A percentile compares a stretch with the other conserved stretches of the same genome.
phyloP scores from a whole-genome alignment of 2,329 filamentous ascomycete species.

The Sphaerulina vaccinii region DNA sequence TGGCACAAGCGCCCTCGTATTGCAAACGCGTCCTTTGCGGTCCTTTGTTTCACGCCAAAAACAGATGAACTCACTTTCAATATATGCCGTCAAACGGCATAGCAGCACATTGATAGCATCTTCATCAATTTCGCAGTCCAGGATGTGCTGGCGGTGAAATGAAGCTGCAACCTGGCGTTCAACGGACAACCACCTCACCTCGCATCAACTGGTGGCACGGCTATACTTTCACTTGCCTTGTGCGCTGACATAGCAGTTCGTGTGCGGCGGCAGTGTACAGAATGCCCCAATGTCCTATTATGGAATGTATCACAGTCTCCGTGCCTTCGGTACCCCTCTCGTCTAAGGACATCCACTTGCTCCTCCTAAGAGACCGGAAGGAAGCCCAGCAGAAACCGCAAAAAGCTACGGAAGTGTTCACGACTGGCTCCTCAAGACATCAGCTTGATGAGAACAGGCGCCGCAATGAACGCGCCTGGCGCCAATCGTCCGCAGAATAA shows the following conservation, averaged over 20 bases:
- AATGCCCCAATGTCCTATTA: not conserved
- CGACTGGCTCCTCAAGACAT: too few species aligned
- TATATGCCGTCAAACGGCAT: not conserved
- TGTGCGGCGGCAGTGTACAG: not conserved
- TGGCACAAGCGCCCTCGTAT: too few species aligned
- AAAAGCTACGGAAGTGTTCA: too few species aligned
- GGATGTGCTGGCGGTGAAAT: not conserved
- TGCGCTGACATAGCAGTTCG: constrained; percentile 2
- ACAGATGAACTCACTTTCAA: not conserved
- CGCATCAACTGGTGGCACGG: not conserved
- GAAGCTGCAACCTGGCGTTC: not conserved
- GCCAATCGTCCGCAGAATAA: too few species aligned
- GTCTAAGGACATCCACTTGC: not conserved
- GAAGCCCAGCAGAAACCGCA: not conserved
- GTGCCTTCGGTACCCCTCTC: not conserved
- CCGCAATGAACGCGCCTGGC: too few species aligned
- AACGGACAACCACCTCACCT: not conserved
- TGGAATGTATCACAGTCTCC: not conserved
- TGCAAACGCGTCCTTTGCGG: too few species aligned
- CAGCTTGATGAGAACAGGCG: too few species aligned
- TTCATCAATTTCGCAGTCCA: not conserved
- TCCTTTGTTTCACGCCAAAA: too few species aligned
- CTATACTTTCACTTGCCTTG: constrained; percentile 1
- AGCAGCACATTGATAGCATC: not conserved
- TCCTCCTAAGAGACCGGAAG: not conserved